phyloP scores from a whole-genome alignment of 1,284 basidiomycete species.

The Ustanciosporium gigantosporum region DNA sequence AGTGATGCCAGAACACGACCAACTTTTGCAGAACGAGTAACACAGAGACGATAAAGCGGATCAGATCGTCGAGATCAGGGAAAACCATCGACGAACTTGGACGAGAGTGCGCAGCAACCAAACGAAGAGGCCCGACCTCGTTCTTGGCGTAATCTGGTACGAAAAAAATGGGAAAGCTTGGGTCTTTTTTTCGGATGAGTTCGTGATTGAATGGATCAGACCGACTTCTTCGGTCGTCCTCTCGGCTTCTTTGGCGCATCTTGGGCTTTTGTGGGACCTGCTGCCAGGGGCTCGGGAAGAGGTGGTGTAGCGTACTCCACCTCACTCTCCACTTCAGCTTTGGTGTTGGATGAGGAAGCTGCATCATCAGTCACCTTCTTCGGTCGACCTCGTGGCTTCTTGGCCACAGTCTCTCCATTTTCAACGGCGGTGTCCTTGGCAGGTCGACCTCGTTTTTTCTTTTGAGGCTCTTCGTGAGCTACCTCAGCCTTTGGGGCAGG shows the following conservation, averaged over 20 bases:
- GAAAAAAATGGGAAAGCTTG: too few relatives aligned
- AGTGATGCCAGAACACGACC: too few relatives aligned
- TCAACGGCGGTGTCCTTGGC: background rate
- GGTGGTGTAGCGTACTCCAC: background rate
- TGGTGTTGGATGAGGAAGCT: background rate
- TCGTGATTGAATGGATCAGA: too few relatives aligned
- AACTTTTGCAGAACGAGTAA: too few relatives aligned
- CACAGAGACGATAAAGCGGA: too few relatives aligned
- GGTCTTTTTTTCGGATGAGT: too few relatives aligned
- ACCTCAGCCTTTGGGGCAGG: background rate
- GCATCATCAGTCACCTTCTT: slow-evolving; percentile 12
- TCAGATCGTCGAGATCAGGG: too few relatives aligned
- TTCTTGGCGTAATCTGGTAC: too few relatives aligned
- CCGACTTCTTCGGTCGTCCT: slow-evolving; percentile 1
- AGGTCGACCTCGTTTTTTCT: background rate
- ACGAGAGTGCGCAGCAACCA: too few relatives aligned
- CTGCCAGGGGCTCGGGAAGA: background rate
- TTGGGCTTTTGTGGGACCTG: background rate
- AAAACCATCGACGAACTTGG: too few relatives aligned
- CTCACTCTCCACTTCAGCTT: too few relatives aligned
- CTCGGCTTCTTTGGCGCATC: background rate
- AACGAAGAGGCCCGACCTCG: too few relatives aligned
- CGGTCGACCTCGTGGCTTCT: slow-evolving; percentile 28
- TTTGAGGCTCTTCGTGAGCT: background rate
- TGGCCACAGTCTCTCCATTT: slow-evolving; percentile 1